Evolutionary conservation across 2,329 filamentous ascomycete genomes (phyloP).

Genomic region (Botrytis paeoniae): DNA sequence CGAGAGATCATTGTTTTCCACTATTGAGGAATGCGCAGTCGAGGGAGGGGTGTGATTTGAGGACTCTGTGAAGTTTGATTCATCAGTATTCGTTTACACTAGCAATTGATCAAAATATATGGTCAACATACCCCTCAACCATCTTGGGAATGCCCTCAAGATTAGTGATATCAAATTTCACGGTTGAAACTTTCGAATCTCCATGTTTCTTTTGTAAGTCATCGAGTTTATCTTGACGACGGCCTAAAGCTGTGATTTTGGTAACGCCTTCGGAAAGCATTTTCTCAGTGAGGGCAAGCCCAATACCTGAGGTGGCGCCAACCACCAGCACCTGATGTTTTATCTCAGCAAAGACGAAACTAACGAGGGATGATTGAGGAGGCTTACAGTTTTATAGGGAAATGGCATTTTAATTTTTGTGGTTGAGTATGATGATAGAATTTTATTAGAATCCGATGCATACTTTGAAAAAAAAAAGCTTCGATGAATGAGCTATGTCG

Average conservation of each 20-base stretch:
- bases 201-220: slow-evolving; percentile 34
- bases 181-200: background rate
- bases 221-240: slow-evolving; percentile 48
- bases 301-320: slow-evolving; percentile 55
- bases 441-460: background rate
- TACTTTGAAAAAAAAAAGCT: background rate
- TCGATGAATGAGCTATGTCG: background rate
- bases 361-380: no score
- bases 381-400: background rate
- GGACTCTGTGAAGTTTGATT: background rate
- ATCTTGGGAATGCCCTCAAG: slow-evolving; percentile 1
- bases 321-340: slow-evolving; percentile 51
- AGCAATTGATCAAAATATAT: background rate
- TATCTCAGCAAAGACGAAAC: background rate
- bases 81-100: background rate
- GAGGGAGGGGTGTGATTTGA: slow-evolving; percentile 23
- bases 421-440: background rate
- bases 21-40: slow-evolving; percentile 38
- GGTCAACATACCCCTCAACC: background rate
- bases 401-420: background rate
- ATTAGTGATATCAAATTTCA: slow-evolving; percentile 19
- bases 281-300: slow-evolving; percentile 44
- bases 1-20: slow-evolving; percentile 34
- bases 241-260: slow-evolving; percentile 52
- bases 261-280: slow-evolving; percentile 47